Percentiles rank a stretch among this genome's conserved stretches.
Conservation (phyloP, 805 yeast species). For the Sugiyamaella valdiviana region DNA sequence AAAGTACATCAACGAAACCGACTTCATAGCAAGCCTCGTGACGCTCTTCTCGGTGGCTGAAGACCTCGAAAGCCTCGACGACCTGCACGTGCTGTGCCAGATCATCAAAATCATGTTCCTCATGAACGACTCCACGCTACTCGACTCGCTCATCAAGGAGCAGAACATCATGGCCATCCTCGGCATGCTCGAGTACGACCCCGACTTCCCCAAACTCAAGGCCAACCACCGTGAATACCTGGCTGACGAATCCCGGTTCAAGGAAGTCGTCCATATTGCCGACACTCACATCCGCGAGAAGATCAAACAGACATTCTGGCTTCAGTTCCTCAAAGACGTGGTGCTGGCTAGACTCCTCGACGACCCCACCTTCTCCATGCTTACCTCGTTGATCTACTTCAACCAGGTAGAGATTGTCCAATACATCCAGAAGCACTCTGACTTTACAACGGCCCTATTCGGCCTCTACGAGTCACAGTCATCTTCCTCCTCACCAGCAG, state of each 20-base stretch:
- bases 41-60: conserved; percentile 54
- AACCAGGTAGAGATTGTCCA: conserved; percentile 64
- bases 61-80: conserved; percentile 42
- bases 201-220: conserved; percentile 72
- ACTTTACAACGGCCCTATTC: conserved; percentile 56
- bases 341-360: conserved; percentile 77
- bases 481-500: neutral
- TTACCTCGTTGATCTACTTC: conserved; percentile 59
- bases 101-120: conserved; percentile 61
- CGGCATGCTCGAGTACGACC: conserved; percentile 85
- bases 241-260: conserved; percentile 51
- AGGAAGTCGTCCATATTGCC: conserved; percentile 62
- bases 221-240: conserved; percentile 73
- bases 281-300: conserved; percentile 45
- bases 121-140: conserved; percentile 60
- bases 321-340: conserved; percentile 80
- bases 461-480: conserved; percentile 38
- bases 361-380: conserved; percentile 64
- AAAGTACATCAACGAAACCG: conserved; percentile 46
- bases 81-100: conserved; percentile 62
- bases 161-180: conserved; percentile 51
- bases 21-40: conserved; percentile 50
- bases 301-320: conserved; percentile 67
- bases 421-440: conserved; percentile 45
- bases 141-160: conserved; percentile 54